These are phyloP conservation scores for Populus trichocarpa DNA, from an alignment of 441 rosid species.

Conservation along the genomic window DNA sequence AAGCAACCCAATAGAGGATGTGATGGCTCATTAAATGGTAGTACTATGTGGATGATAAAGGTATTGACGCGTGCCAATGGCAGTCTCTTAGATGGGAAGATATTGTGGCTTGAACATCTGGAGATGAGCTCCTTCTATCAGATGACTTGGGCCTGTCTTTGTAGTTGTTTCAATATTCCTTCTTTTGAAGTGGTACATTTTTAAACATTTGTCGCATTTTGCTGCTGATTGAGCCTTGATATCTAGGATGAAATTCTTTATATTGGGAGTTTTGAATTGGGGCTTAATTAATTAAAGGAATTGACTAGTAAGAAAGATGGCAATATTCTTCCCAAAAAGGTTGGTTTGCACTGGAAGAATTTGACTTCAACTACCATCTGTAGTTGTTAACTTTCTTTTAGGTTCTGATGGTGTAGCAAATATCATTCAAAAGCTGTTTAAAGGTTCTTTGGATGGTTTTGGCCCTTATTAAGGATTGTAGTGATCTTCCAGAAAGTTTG, in stretches of 20 bases:
- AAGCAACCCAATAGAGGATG: too few relatives aligned
- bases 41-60: too few relatives aligned
- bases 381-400: background rate
- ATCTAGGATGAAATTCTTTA: background rate
- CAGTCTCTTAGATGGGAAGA: background rate
- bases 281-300: background rate
- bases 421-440: background rate
- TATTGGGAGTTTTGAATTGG: background rate
- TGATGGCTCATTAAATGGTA: too few relatives aligned
- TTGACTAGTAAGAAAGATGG: background rate
- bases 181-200: background rate
- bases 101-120: background rate
- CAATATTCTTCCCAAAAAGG: background rate
- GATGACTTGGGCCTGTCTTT: background rate
- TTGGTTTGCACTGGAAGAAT: background rate
- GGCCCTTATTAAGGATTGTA: background rate
- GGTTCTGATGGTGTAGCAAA: background rate
- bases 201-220: background rate
- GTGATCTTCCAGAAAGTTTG: background rate
- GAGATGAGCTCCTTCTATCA: background rate
- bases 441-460: background rate
- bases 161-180: background rate
- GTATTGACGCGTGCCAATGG: too few relatives aligned
- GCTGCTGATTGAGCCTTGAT: slow-evolving; percentile 3
- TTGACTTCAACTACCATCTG: background rate